Percentiles rank a stretch among this genome's conserved stretches.
Evolutionary conservation across 2,329 filamentous ascomycete genomes (phyloP).

Genomic region (Parastagonospora nodorum): DNA sequence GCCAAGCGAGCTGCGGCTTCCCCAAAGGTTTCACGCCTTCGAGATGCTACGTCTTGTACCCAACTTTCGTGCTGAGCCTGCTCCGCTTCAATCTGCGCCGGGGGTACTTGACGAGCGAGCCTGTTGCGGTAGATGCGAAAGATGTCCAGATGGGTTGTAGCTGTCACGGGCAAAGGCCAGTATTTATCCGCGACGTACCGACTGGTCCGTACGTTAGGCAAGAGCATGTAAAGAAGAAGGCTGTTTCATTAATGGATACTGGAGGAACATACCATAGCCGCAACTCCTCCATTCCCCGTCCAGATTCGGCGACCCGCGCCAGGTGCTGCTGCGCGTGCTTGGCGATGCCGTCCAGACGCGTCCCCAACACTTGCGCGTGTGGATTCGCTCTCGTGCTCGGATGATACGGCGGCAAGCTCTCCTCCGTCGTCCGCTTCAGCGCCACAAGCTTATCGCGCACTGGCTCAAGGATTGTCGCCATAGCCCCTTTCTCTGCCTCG

Average conservation of each 20-base stretch:
- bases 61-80: neutral
- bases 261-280: conserved; percentile 14
- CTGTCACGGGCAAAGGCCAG: conserved; percentile 21
- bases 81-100: neutral
- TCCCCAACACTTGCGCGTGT: conserved; percentile 18
- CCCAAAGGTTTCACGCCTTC: neutral
- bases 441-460: conserved; percentile 8
- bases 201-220: neutral
- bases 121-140: conserved; percentile 20
- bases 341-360: conserved; percentile 20
- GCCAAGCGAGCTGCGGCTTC: neutral
- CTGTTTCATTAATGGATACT: neutral
- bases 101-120: neutral
- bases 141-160: conserved; percentile 15
- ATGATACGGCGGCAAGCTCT: conserved; percentile 12
- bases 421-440: conserved; percentile 11
- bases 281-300: conserved; percentile 12
- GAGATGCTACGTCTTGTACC: neutral
- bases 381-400: conserved; percentile 7
- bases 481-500: neutral
- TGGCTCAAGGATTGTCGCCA: conserved; percentile 10
- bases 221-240: neutral
- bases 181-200: conserved; percentile 17
- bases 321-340: conserved; percentile 10
- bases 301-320: neutral